These are phyloP conservation scores for Maudiozyma saulgeensis DNA, from an alignment of 805 yeast species.

Conservation along the genomic window DNA sequence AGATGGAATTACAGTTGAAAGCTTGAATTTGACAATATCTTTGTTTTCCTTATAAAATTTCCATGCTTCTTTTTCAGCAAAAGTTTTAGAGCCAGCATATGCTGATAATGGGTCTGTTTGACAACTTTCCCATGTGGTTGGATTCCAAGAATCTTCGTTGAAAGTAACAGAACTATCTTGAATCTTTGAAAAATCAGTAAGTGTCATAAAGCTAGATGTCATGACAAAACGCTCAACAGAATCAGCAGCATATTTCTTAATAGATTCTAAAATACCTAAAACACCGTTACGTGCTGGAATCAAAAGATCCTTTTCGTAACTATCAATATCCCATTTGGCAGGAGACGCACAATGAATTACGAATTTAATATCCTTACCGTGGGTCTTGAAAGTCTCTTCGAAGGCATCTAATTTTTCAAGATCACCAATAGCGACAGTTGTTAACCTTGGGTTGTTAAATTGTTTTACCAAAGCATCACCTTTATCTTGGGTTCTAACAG, in stretches of 20 bases:
- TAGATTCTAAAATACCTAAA: conserved; percentile 35
- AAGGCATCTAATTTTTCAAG: conserved; percentile 33
- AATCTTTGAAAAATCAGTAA: conserved; percentile 19
- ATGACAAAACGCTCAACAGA: conserved; percentile 36
- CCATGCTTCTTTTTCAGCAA: conserved; percentile 53
- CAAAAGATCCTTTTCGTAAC: conserved; percentile 40
- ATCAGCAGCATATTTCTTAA: conserved; percentile 34
- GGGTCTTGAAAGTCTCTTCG: conserved; percentile 32
- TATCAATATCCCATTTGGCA: conserved; percentile 27
- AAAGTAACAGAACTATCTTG: conserved; percentile 8
- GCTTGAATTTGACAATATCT: conserved; percentile 32
- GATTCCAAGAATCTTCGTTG: conserved; percentile 31
- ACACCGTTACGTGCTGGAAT: conserved; percentile 48
- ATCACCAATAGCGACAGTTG: conserved; percentile 29
- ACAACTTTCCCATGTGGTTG: conserved; percentile 23
- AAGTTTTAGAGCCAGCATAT: conserved; percentile 37
- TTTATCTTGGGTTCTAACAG: conserved; percentile 38
- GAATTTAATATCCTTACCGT: conserved; percentile 31
- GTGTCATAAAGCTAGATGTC: conserved; percentile 47
- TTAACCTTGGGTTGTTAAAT: conserved; percentile 21
- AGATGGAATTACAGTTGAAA: conserved; percentile 35
- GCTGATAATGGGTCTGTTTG: conserved; percentile 10
- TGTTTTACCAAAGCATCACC: conserved; percentile 31
- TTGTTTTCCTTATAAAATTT: conserved; percentile 33
- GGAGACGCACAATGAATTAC: conserved; percentile 47